These are phyloP conservation scores for Coprinopsis marcescibilis DNA, from an alignment of 768 basidiomycete genomes.

Conservation along the genomic window DNA sequence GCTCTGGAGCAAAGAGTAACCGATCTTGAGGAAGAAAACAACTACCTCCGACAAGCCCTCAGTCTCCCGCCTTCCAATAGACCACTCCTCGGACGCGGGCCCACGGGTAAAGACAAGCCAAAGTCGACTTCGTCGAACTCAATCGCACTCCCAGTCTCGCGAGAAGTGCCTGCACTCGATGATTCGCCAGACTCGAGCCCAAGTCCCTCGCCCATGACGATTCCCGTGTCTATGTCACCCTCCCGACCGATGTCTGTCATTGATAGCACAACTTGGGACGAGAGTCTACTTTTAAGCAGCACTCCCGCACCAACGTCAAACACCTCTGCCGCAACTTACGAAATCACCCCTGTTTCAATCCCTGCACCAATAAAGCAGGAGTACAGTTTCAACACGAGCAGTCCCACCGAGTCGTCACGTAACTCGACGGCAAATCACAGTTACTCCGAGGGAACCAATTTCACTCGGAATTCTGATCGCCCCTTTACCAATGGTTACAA, in stretches of 20 bases:
- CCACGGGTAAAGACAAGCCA: constrained; percentile 82
- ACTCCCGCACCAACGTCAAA: constrained; percentile 30
- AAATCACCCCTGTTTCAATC: constrained; percentile 38
- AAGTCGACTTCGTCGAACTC: constrained; percentile 27
- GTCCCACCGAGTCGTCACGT: constrained; percentile 37
- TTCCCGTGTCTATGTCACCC: constrained; percentile 43
- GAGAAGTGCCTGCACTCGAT: constrained; percentile 34
- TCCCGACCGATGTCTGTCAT: constrained; percentile 43
- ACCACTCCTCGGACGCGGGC: constrained; percentile 72
- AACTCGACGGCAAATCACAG: constrained; percentile 35
- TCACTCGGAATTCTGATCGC: constrained; percentile 20
- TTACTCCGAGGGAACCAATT: constrained; percentile 18
- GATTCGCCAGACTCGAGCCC: constrained; percentile 47
- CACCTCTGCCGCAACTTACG: constrained; percentile 36
- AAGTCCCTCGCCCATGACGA: constrained; percentile 61
- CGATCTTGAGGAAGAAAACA: constrained; percentile 83
- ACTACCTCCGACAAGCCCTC: constrained; percentile 62
- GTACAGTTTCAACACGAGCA: constrained; percentile 35
- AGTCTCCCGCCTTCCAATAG: constrained; percentile 71
- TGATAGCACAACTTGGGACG: constrained; percentile 47
- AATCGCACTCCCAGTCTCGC: constrained; percentile 31
- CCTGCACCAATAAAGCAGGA: constrained; percentile 44
- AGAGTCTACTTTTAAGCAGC: constrained; percentile 45
- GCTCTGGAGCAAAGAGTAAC: constrained; percentile 75
- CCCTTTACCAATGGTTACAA: background rate